Conservation (phyloP, 2,329 filamentous ascomycete species). For the Pseudogymnoascus sp. region DNA sequence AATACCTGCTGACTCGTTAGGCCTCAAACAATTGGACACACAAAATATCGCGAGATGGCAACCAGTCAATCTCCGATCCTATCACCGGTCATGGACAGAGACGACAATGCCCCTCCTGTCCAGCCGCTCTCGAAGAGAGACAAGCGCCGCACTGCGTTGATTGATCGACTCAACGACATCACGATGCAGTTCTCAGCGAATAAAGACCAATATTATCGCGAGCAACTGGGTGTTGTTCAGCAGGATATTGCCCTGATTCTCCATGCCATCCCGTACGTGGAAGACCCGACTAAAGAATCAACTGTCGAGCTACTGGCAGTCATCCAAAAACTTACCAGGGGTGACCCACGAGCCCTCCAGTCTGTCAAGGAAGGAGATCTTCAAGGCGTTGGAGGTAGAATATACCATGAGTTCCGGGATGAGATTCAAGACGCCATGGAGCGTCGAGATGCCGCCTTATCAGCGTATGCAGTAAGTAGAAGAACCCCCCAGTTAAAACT, state of each 20-base stretch:
- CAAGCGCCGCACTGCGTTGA: constrained; percentile 76
- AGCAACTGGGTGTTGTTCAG: constrained; percentile 87
- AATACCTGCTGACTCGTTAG: not conserved
- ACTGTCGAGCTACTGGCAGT: constrained; percentile 36
- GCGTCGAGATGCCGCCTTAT: constrained; percentile 75
- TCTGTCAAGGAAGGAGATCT: constrained; percentile 31
- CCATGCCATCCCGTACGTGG: constrained; percentile 73
- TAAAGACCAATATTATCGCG: constrained; percentile 76
- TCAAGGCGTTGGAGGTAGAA: constrained; percentile 64
- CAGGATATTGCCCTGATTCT: constrained; percentile 82
- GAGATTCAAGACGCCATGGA: constrained; percentile 85
- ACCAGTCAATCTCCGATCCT: constrained; percentile 1
- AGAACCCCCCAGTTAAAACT: constrained; percentile 13
- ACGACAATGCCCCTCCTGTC: constrained; percentile 8
- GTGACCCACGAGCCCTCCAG: constrained; percentile 26
- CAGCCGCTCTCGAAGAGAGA: constrained; percentile 67
- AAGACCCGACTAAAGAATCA: constrained; percentile 57
- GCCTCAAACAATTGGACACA: not conserved
- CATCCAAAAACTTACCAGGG: constrained; percentile 33
- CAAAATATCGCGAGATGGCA: constrained; percentile 1
- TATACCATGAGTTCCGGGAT: constrained; percentile 78
- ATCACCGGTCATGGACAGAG: constrained; percentile 6
- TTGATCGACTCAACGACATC: constrained; percentile 71
- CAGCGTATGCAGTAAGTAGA: constrained; percentile 67
- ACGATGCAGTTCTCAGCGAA: constrained; percentile 73